Conservation (phyloP, 768 basidiomycete species). For the Xerocomus spinulosus region DNA sequence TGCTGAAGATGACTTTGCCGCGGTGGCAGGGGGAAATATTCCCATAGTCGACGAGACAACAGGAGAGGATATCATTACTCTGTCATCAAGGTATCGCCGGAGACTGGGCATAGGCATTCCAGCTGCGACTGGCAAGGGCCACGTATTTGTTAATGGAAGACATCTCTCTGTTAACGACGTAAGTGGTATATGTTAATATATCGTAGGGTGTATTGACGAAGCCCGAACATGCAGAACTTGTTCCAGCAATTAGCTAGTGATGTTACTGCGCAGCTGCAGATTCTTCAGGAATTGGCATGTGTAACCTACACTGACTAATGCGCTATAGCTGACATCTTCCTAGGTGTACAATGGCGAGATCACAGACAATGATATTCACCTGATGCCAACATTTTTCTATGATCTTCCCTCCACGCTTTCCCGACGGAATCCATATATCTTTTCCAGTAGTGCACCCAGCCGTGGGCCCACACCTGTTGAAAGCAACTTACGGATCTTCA, state of each 20-base stretch:
- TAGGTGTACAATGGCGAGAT: constrained; percentile 59
- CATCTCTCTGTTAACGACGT: constrained; percentile 66
- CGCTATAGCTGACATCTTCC: neutral
- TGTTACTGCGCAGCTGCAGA: constrained; percentile 53
- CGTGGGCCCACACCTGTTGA: constrained; percentile 9
- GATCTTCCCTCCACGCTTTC: constrained; percentile 71
- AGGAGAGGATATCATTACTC: constrained; percentile 36
- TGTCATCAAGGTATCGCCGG: constrained; percentile 48
- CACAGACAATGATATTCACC: constrained; percentile 45
- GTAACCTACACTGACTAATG: neutral
- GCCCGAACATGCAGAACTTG: constrained; percentile 13
- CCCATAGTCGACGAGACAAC: constrained; percentile 25
- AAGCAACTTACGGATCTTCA: constrained; percentile 19
- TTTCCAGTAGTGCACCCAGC: constrained; percentile 43
- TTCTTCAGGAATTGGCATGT: constrained; percentile 70
- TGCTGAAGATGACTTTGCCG: constrained; percentile 36
- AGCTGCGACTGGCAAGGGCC: constrained; percentile 44
- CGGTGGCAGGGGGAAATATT: constrained; percentile 31
- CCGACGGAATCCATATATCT: constrained; percentile 74
- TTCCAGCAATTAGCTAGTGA: constrained; percentile 38
- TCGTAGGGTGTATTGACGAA: neutral
- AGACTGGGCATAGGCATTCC: constrained; percentile 50
- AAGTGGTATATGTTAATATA: constrained; percentile 22
- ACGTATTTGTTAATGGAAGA: constrained; percentile 89
- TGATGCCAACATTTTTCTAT: constrained; percentile 79